Evolutionary conservation across 306 rosid genomes (phyloP).

Genomic region (Pterocarpus macrocarpus): DNA sequence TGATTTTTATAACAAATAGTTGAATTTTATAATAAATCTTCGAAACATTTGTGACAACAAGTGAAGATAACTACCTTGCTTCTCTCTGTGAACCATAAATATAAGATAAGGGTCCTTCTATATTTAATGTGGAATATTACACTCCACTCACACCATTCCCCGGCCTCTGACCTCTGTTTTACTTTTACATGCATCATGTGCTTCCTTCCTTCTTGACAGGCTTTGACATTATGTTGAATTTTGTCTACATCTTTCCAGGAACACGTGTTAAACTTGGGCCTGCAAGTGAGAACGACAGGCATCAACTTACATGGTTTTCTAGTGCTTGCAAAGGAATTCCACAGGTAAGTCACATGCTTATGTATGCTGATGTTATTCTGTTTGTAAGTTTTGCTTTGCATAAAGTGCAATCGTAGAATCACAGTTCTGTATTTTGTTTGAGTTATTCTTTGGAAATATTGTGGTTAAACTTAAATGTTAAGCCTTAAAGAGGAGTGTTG

Average conservation of each 20-base stretch:
- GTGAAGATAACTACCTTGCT: not conserved
- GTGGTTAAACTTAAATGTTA: not conserved
- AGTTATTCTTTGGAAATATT: slow-evolving; percentile 28
- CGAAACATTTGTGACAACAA: not conserved
- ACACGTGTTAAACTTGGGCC: slow-evolving; percentile 86
- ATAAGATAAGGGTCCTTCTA: not conserved
- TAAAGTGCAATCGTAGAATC: slow-evolving; percentile 33
- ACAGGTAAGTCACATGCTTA: slow-evolving; percentile 60
- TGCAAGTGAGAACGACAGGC: slow-evolving; percentile 75
- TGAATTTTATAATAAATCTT: not conserved
- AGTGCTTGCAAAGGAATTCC: slow-evolving; percentile 99
- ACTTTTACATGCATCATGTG: slow-evolving; percentile 37
- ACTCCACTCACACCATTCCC: slow-evolving; percentile 30
- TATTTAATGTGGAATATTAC: slow-evolving; percentile 13
- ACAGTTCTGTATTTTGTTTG: slow-evolving; percentile 17
- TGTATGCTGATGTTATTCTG: slow-evolving; percentile 34
- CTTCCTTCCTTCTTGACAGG: slow-evolving; percentile 23
- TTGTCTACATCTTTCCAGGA: slow-evolving; percentile 60
- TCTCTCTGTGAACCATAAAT: not conserved
- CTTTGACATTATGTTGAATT: slow-evolving; percentile 44
- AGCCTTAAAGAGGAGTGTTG: not conserved
- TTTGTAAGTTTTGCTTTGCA: slow-evolving; percentile 13
- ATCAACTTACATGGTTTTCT: slow-evolving; percentile 85
- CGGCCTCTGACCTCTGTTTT: slow-evolving; percentile 44
- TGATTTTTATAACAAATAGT: not conserved